Evolutionary conservation across 2,329 filamentous ascomycete species (phyloP), one percentile per base, ranked within the genome.

Genomic region (Aspergillus udagawae): DNA sequence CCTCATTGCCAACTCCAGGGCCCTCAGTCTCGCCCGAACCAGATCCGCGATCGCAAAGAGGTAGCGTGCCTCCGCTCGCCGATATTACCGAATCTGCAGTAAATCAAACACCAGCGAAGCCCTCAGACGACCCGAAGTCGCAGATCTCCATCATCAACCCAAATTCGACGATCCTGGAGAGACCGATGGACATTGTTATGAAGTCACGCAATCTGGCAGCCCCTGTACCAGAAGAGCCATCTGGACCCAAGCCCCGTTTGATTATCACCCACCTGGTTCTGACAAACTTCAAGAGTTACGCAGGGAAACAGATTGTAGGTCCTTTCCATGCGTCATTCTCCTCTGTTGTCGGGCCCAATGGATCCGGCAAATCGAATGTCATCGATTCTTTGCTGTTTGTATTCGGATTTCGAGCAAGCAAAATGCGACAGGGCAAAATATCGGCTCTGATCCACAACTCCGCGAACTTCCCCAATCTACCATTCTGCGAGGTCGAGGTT

Each of bases 241-340:
- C 83, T 0, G 86, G 83, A 0, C 90, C 92, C 1, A 96, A 92
- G 72, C 81, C 91, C 53, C 89, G 94, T 53, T 92, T 94, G 63
- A 93, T 97, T 54, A 93, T 99, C 63, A 94, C 91, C 20, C 91
- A 96, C 71, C 81, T 99, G 51, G 87, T 96, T 58, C 82, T 99
- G 65, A 95, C 86, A 63, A 99, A 99, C 75, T 99, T 99, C 85
- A 99, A 99, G 79, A 97, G 93, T 78, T 99, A 99, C 73, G 94
- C 94, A 17, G 94, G 94, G 3, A 83, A 90, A 60, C 94, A 99
- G 73, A 89, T 96, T 76, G 94, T 99, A 58, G 94, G 94, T 0
- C 94, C 94, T 0, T 99, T 99, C 73, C 94, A 99, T 73, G 84
- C 91, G 1, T 99, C 94, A 0, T 99, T 99, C 77, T 97, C 94